Evolutionary conservation across 495 filamentous ascomycete species (phyloP).

Genomic region (Bombardia bombarda): DNA sequence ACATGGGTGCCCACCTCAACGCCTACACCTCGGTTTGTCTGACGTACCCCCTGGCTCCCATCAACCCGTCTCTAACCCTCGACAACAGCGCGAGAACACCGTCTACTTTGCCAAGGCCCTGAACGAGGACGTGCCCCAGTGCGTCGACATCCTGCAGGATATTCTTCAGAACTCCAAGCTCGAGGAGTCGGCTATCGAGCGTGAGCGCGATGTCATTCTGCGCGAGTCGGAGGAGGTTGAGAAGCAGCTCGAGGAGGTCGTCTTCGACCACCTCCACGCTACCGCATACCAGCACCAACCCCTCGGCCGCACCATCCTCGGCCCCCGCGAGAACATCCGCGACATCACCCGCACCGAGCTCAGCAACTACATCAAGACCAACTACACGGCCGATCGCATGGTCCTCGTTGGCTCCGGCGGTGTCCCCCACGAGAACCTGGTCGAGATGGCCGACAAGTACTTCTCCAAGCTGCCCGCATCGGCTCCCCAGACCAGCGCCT

Average conservation of each 20-base stretch:
- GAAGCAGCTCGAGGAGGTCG: slow-evolving; percentile 98
- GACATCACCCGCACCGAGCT: slow-evolving; percentile 89
- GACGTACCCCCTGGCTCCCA: slow-evolving; percentile 4
- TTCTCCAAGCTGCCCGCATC: slow-evolving; percentile 68
- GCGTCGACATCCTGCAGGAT: slow-evolving; percentile 96
- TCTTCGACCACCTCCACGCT: slow-evolving; percentile 98
- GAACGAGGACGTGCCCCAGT: slow-evolving; percentile 90
- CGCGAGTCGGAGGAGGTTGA: slow-evolving; percentile 99
- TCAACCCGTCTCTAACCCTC: slow-evolving; percentile 19
- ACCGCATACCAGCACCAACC: slow-evolving; percentile 95
- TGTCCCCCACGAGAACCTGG: slow-evolving; percentile 85
- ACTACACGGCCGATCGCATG: slow-evolving; percentile 99
- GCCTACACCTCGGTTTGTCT: slow-evolving; percentile 94
- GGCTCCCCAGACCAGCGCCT: slow-evolving; percentile 61
- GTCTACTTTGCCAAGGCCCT: slow-evolving; percentile 99
- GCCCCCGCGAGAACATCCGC: slow-evolving; percentile 95
- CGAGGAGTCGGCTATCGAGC: slow-evolving; percentile 84
- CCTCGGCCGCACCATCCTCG: slow-evolving; percentile 94
- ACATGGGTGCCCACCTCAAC: slow-evolving; percentile 99
- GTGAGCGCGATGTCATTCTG: slow-evolving; percentile 95
- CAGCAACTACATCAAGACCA: slow-evolving; percentile 92
- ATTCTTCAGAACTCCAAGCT: slow-evolving; percentile 99
- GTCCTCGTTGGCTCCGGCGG: slow-evolving; percentile 94
- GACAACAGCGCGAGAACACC: slow-evolving; percentile 82
- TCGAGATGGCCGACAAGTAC: slow-evolving; percentile 93